These are phyloP conservation scores for Tillandsia fasciculata DNA, from an alignment of 176 grass and related monocot genomes.

Conservation along the genomic window DNA sequence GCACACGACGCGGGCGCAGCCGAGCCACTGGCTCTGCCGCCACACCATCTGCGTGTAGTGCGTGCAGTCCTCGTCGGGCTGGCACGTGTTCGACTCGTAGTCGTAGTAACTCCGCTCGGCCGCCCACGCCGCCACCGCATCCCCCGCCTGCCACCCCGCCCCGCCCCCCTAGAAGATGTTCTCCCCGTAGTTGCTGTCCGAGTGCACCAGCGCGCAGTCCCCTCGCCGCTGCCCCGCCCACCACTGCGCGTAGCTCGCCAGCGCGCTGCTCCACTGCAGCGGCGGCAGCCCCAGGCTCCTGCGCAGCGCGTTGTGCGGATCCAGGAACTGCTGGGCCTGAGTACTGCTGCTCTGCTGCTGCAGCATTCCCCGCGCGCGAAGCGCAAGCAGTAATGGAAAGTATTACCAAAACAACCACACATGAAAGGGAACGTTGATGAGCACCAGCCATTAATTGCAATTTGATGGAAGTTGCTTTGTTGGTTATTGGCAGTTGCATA, in stretches of 20 bases:
- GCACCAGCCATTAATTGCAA: background rate
- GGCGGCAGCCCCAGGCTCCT: constrained; percentile 24
- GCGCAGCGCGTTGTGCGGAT: constrained; percentile 46
- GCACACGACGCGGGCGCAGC: constrained; percentile 56
- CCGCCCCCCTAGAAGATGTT: constrained; percentile 90
- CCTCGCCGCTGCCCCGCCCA: constrained; percentile 45
- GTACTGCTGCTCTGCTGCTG: background rate
- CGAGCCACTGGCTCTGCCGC: constrained; percentile 22
- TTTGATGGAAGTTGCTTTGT: background rate
- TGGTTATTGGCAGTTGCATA: background rate
- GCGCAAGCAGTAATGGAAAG: background rate
- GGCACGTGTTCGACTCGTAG: constrained; percentile 62
- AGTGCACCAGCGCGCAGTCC: constrained; percentile 77
- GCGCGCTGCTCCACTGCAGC: constrained; percentile 40
- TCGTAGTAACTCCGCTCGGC: constrained; percentile 46
- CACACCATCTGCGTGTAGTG: constrained; percentile 92
- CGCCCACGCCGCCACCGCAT: constrained; percentile 59
- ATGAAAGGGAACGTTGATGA: too few species aligned
- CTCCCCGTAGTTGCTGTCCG: constrained; percentile 64
- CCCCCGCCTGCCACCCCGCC: constrained; percentile 34
- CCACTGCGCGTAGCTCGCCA: constrained; percentile 49
- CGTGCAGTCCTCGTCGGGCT: constrained; percentile 38
- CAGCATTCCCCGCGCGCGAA: constrained; percentile 6
- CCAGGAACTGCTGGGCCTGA: constrained; percentile 32
- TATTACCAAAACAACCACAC: too few species aligned